A percentile compares a stretch with the other conserved stretches of the same genome.
Conservation (phyloP, 1,284 basidiomycete genomes). For the Ganoderma sinense region DNA sequence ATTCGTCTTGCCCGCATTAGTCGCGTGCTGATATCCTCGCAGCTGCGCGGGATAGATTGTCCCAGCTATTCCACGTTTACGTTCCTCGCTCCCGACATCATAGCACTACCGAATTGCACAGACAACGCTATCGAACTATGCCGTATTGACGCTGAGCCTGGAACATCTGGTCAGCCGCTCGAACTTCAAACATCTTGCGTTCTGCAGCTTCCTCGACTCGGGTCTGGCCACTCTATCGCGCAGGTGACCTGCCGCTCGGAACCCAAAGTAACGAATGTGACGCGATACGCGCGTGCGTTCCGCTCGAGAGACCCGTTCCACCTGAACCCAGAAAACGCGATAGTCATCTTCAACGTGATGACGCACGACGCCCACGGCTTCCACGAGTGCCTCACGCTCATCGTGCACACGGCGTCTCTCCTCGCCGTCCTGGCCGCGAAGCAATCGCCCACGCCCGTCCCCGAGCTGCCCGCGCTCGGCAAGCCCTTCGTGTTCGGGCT, state of each 20-base stretch:
- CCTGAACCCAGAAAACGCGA: slow-evolving; percentile 27
- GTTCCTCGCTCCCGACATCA: slow-evolving; percentile 47
- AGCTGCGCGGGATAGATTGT: slow-evolving; percentile 22
- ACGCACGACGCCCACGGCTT: slow-evolving; percentile 28
- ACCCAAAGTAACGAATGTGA: slow-evolving; percentile 30
- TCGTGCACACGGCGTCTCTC: slow-evolving; percentile 33
- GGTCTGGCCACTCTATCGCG: slow-evolving; percentile 16
- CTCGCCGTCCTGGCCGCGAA: slow-evolving; percentile 20
- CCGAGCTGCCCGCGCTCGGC: not conserved
- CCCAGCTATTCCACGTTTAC: slow-evolving; percentile 46
- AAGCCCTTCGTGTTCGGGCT: not conserved
- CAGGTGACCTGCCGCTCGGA: slow-evolving; percentile 35
- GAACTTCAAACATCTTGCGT: slow-evolving; percentile 23
- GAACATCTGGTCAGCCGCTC: not conserved
- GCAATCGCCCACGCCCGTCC: not conserved
- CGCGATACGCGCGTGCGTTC: slow-evolving; percentile 13
- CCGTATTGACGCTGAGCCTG: slow-evolving; percentile 16
- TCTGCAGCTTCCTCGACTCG: slow-evolving; percentile 28
- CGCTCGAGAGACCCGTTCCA: slow-evolving; percentile 29
- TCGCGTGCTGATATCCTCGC: not conserved
- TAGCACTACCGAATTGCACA: slow-evolving; percentile 40
- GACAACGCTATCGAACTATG: slow-evolving; percentile 34
- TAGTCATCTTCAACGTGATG: slow-evolving; percentile 36
- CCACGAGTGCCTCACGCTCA: slow-evolving; percentile 33
- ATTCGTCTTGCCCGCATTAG: not conserved